Evolutionary conservation across 805 yeast species (phyloP).

Genomic region (Schwanniomyces yamadae): DNA sequence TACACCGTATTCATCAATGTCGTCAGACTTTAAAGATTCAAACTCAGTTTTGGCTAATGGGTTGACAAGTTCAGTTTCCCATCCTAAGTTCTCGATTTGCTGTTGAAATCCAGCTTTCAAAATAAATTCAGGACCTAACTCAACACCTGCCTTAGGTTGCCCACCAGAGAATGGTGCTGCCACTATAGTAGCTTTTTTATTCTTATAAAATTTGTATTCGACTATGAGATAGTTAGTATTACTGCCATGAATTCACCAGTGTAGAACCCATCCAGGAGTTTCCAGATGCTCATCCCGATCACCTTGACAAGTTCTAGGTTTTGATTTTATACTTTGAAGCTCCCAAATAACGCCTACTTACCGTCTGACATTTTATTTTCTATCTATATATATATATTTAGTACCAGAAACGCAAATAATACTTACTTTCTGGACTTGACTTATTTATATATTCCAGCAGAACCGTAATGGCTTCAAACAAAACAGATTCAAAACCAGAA

Average conservation of each 20-base stretch:
- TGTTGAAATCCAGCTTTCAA: slow-evolving; percentile 66
- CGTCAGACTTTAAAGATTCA: slow-evolving; percentile 43
- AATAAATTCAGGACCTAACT: slow-evolving; percentile 84
- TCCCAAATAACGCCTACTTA: not conserved
- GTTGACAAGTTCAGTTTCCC: slow-evolving; percentile 55
- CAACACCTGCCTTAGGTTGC: slow-evolving; percentile 92
- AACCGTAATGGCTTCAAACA: too few relatives aligned
- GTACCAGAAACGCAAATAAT: not conserved
- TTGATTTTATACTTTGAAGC: too few relatives aligned
- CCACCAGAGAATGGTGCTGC: slow-evolving; percentile 96
- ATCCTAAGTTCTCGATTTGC: slow-evolving; percentile 67
- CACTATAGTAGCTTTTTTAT: slow-evolving; percentile 63
- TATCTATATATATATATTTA: not conserved
- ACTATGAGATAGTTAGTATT: slow-evolving; percentile 17
- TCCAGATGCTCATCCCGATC: not conserved
- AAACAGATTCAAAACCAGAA: not conserved
- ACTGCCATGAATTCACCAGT: not conserved
- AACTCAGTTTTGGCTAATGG: slow-evolving; percentile 54
- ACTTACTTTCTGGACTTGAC: too few relatives aligned
- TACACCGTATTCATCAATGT: slow-evolving; percentile 49
- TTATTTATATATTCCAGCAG: too few relatives aligned
- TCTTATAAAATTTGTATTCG: slow-evolving; percentile 53
- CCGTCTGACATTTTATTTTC: slow-evolving; percentile 1
- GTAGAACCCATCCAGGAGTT: not conserved
- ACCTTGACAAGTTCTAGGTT: not conserved